These are phyloP conservation scores for Globisporangium nunn DNA, from an alignment of 352 stramenopile species.

Conservation along the genomic window DNA sequence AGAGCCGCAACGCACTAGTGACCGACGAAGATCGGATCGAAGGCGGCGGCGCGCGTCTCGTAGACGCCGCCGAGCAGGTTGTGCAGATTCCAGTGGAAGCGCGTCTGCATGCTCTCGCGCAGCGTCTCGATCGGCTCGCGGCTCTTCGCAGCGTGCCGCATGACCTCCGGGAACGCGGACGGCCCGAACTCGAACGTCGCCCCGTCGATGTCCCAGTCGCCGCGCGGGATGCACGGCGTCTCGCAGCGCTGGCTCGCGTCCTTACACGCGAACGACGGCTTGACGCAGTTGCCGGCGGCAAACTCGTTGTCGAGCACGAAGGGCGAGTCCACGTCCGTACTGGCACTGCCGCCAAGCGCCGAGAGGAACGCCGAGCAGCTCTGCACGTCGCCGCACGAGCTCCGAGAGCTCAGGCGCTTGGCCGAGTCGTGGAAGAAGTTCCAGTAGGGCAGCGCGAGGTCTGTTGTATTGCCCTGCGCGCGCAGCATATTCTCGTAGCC, in stretches of 20 bases:
- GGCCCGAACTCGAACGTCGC: slow-evolving; percentile 62
- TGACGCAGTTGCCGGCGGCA: slow-evolving; percentile 46
- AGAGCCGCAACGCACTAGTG: slow-evolving; percentile 24
- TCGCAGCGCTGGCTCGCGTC: slow-evolving; percentile 32
- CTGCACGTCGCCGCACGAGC: slow-evolving; percentile 27
- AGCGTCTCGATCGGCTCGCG: slow-evolving; percentile 23
- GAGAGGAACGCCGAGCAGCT: slow-evolving; percentile 38
- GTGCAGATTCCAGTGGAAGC: slow-evolving; percentile 36
- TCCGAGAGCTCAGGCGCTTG: slow-evolving; percentile 37
- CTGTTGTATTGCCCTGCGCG: slow-evolving; percentile 23
- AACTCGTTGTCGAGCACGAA: slow-evolving; percentile 27
- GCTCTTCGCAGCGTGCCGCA: slow-evolving; percentile 33
- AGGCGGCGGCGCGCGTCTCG: slow-evolving; percentile 24
- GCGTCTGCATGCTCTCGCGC: slow-evolving; percentile 23
- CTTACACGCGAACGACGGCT: slow-evolving; percentile 35
- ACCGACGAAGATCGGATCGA: slow-evolving; percentile 32
- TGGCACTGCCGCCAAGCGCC: slow-evolving; percentile 48
- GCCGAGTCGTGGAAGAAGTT: slow-evolving; percentile 50
- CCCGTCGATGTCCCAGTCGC: slow-evolving; percentile 53
- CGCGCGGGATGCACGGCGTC: slow-evolving; percentile 42
- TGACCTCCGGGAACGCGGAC: slow-evolving; percentile 51
- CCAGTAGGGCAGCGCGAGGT: slow-evolving; percentile 63
- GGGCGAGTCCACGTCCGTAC: slow-evolving; percentile 16
- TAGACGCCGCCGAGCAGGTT: slow-evolving; percentile 32
- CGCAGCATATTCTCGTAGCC: slow-evolving; percentile 72